Percentiles rank a stretch among this genome's conserved stretches.
Conservation (phyloP, 495 filamentous ascomycete species). For the Mycothermus thermophilus region DNA sequence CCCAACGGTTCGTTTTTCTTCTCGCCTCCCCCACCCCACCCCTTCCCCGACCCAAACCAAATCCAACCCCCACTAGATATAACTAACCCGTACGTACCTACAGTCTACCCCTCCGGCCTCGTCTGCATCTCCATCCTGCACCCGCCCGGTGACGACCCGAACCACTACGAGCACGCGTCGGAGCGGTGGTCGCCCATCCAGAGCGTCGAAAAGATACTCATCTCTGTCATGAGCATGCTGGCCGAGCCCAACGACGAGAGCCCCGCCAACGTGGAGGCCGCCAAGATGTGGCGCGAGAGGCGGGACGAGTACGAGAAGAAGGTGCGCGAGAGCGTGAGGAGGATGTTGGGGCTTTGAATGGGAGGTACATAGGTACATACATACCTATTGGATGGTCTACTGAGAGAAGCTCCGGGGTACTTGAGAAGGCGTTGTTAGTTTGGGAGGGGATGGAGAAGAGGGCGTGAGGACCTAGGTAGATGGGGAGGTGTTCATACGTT, state of each 20-base stretch:
- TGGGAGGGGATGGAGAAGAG: background rate
- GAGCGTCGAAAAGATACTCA: constrained; percentile 94
- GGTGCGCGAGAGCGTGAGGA: constrained; percentile 59
- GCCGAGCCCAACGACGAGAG: constrained; percentile 98
- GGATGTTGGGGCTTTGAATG: constrained; percentile 38
- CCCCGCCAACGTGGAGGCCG: constrained; percentile 94
- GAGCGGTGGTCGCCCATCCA: constrained; percentile 97
- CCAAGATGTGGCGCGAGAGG: constrained; percentile 94
- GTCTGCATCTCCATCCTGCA: constrained; percentile 98
- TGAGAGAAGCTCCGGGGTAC: no score
- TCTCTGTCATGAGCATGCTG: constrained; percentile 97
- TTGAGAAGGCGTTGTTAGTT: no score
- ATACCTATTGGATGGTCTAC: no score
- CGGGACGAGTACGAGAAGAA: constrained; percentile 72
- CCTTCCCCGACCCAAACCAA: background rate
- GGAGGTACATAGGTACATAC: no score
- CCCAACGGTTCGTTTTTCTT: constrained; percentile 60
- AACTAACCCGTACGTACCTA: background rate
- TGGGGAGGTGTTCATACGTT: background rate
- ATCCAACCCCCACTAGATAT: background rate
- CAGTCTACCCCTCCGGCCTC: constrained; percentile 80
- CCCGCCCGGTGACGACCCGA: constrained; percentile 94
- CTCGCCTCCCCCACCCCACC: no score
- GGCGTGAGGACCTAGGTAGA: background rate
- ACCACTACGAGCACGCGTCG: constrained; percentile 93